Base-by-base conservation (phyloP, 2,329 filamentous ascomycete genomes). In the Fonsecaea nubica region DNA sequence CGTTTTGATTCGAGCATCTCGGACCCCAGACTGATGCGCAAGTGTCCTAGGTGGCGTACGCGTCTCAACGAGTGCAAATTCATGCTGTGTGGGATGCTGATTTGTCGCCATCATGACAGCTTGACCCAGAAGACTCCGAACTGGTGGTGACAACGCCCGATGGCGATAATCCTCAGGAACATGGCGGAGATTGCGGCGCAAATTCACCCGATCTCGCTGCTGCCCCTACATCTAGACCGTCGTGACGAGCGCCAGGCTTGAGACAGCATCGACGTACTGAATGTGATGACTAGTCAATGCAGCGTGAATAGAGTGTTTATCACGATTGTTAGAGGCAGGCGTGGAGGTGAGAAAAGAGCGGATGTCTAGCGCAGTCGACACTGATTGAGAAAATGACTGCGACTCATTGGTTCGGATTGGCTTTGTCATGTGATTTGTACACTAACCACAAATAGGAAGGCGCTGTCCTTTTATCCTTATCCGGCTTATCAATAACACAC, bases 1-100 rank as follows among this genome's bases (percentile, higher is more conserved):
- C 15, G 63, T 57, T 50, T 65, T 65, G 38, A 65, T 65, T 13
- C 63, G 63, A 18, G 63, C 36, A 48, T 65, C 63, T 40, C 63
- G 56, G 4, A 18, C 18, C 13, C 45, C 45, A 40, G 32, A 52
- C 12, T 38, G 55, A 30, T 61, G 58, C 33, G 45, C 33, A n/a
- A 40, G 42, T 8, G 36, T 40, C 58, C 50, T 61, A 2, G 58
- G 48, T 4, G 45, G n/a, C 30, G 58, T 61, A 7, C 45, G 58
- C 32, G 45, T 32, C 42, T 61, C 45, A 5, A 52, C 36, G 33
- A 61, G 42, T 12, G 58, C 33, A 13, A 61, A 61, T 18, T 61
- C 58, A 21, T 61, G 58, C 33, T 52, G 58, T 0, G 32, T 33
- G 3, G 32, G 40, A 15, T n/a, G 6, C 4, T 53, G 42, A n/a